Evolutionary conservation across 306 rosid species (phyloP), one percentile per base, ranked within the genome.

Genomic region (Pyrus communis): DNA sequence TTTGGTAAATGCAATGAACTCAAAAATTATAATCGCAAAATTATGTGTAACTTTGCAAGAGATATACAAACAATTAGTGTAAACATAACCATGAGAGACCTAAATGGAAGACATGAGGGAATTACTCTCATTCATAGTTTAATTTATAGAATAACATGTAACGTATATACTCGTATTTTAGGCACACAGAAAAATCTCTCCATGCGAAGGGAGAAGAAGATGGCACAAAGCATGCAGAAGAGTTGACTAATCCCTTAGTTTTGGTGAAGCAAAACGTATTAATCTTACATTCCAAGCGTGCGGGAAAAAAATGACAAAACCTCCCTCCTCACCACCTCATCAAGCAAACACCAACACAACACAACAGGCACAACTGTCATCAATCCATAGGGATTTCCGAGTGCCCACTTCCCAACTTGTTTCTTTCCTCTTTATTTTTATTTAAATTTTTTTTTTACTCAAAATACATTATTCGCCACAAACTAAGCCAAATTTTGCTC

Each of bases 61-160:
- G 22, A 27, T 52, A 38, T 67, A 74, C 46, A 69, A 54, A 18
- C 3, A 58, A 58, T 21, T 65, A 71, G 75, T 83, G 81, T 22
- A 35, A 15, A 42, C 19, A 68, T 75, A 83, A 83, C 79, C 51
- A 79, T 76, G 79, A 71, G 62, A 65, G 17, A 51, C 79, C 79
- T 68, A 71, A 75, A 77, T 67, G 75, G 75, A 25, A 60, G 63
- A 66, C 69, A 71, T 58, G 42, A 23, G 63, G 28, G 8, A 43
- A 78, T 70, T 15, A 45, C 38, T 11, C 62, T 7, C 63, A 4
- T 66, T 6, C 67, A 15, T 51, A 71, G 55, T 71, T 57, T 51
- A 78, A 25, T 61, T 43, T 49, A 35, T 19, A 69, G 22, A 33
- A 38, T 7, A 7, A 38, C 0, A 0, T 1, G 2, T 38, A 38